phyloP scores from a whole-genome alignment of 345 rosid species.

The Psidium friedrichsthalianum region DNA sequence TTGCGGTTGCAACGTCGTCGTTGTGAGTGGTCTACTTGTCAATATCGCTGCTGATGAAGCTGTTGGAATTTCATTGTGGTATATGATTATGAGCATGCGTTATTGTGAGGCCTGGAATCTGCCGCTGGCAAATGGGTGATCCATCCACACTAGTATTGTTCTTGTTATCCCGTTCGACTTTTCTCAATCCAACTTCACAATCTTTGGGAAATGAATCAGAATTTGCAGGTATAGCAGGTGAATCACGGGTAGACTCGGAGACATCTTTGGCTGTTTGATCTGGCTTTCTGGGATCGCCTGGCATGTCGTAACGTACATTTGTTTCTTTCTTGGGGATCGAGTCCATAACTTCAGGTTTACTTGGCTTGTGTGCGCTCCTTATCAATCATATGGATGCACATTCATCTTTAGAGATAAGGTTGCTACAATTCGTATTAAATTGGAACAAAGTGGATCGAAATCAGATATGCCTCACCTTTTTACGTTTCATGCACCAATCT shows the following conservation, averaged over 20 bases:
- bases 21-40: not conserved
- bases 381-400: not conserved
- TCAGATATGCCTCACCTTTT: not conserved
- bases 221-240: not conserved
- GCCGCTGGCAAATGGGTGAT: not conserved
- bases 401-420: not conserved
- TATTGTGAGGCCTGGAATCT: not conserved
- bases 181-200: not conserved
- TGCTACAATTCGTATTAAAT: not conserved
- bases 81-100: not conserved
- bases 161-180: not conserved
- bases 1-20: not conserved
- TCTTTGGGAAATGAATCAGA: not conserved
- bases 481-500: not conserved
- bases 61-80: not conserved
- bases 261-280: not conserved
- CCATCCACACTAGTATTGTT: not conserved
- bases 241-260: not conserved
- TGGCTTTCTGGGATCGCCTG: not conserved
- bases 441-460: not conserved
- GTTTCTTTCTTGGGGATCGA: not conserved
- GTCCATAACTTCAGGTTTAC: not conserved
- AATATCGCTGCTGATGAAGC: not conserved
- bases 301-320: not conserved
- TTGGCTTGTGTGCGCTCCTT: not conserved